These are phyloP conservation scores for Kuraishia borneana DNA, from an alignment of 805 yeast genomes.

Conservation along the genomic window DNA sequence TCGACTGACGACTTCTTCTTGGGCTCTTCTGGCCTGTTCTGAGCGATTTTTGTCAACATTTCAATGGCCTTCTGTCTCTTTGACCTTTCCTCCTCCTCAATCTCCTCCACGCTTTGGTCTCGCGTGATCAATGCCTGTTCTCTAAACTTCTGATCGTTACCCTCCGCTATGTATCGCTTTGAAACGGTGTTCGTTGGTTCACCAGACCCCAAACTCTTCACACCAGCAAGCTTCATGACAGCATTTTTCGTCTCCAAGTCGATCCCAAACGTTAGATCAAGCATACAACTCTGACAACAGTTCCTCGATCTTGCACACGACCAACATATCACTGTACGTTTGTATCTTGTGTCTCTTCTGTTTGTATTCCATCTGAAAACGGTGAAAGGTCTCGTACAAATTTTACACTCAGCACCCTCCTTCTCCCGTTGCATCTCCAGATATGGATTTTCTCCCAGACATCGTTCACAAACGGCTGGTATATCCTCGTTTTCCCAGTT, in stretches of 20 bases:
- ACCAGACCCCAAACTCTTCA: slow-evolving; percentile 17
- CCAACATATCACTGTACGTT: slow-evolving; percentile 61
- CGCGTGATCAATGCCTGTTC: slow-evolving; percentile 2
- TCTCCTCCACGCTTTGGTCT: slow-evolving; percentile 4
- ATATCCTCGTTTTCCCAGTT: slow-evolving; percentile 15
- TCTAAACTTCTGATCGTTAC: slow-evolving; percentile 16
- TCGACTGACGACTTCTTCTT: neutral
- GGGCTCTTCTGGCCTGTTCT: slow-evolving; percentile 4
- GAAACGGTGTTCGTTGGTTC: slow-evolving; percentile 42
- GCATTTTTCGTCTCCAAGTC: slow-evolving; percentile 72
- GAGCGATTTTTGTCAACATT: slow-evolving; percentile 39
- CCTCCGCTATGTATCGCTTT: slow-evolving; percentile 44
- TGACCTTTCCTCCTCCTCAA: slow-evolving; percentile 17
- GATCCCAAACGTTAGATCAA: slow-evolving; percentile 74
- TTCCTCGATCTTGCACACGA: slow-evolving; percentile 73
- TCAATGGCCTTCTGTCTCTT: slow-evolving; percentile 31
- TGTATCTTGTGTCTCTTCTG: slow-evolving; percentile 28
- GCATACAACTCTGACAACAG: slow-evolving; percentile 83
- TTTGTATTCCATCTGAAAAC: slow-evolving; percentile 64
- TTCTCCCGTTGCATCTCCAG: slow-evolving; percentile 61
- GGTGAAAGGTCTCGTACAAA: slow-evolving; percentile 79
- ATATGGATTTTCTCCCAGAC: slow-evolving; percentile 60
- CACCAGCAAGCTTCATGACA: slow-evolving; percentile 62
- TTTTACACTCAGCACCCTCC: slow-evolving; percentile 71
- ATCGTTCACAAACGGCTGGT: slow-evolving; percentile 63